Evolutionary conservation across 345 rosid genomes (phyloP), one percentile per base, ranked within the genome.

Genomic region (Turnera subulata): DNA sequence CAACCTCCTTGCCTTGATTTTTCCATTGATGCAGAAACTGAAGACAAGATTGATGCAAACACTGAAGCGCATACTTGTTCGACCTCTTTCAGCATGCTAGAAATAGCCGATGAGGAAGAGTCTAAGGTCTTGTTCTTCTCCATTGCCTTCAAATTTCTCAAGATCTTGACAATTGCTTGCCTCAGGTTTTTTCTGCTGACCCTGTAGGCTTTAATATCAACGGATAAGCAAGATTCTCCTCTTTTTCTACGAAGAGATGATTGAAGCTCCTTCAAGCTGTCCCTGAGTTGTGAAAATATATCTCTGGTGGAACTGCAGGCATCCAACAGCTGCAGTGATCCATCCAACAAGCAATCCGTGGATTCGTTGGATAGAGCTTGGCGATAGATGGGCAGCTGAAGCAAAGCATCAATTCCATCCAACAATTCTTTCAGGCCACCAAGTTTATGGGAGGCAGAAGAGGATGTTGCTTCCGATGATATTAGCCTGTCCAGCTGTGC

Each of bases 401-500:
- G 39, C 20, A 51, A 11, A 51, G 25, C 55, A 29, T 51, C 39
- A 4, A 51, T 35, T 2, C 37, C 13, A 6, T 51, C 55, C 9
- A 24, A 51, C 26, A 51, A 51, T 14, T 17, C 37, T 17, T 16
- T 29, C 4, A 51, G 19, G 35, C 38, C 55, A 51, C 35, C 8
- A 8, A 51, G 26, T 51, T 29, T 16, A 16, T 26, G 55, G 35
- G 12, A 25, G 26, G n/a, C 18, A 2, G 17, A n/a, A 2, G 21
- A 43, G 47, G 38, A 26, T 25, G 39, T 15, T 25, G 17, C 38
- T 45, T 71, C 55, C 19, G 51, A 65, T 19, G 63, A 52, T 40
- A 56, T 66, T 35, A 72, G 57, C 53, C 43, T 59, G 22, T 49
- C 22, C 39, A 78, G 59, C 50, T 75, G 66, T 37, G 56, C 56